Base-by-base conservation (phyloP, 768 basidiomycete genomes). In the Panellus pusillus region DNA sequence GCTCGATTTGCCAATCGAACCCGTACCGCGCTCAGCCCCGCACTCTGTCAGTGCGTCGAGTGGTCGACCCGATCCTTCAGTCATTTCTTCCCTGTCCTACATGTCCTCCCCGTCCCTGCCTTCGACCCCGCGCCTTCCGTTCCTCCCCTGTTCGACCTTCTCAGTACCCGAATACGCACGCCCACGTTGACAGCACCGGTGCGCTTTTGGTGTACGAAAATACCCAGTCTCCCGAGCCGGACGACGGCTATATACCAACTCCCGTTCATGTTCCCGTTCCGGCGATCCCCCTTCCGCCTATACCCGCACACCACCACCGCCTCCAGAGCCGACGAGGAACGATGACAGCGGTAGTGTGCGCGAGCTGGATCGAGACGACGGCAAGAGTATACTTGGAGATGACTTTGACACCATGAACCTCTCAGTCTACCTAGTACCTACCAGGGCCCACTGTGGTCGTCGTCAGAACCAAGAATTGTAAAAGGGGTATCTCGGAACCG, bases 1-100 rank as follows among this genome's bases (percentile, higher is more conserved):
- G 39, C 61, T 75, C 19, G 71, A 73, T 47, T 43, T 75, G 13
- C 70, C 74, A 14, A 46, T 68, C 20, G 59, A 68, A 31, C 61
- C 61, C 11, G 64, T 61, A 45, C 65, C 65, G 15, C 64, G 59
- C n/a, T 48, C 59, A 38, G 52, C 51, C 32, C 54, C 59, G 15
- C 60, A 35, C 13, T 51, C 44, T 2, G 52, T 51, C 24, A 47
- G 51, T n/a, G 29, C 32, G n/a, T 52, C 50, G n/a, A 43, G 37
- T 5, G 43, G 37, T 20, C 47, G n/a, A 4, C 24, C 42, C 9
- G 59, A 60, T 17, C 42, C 42, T n/a, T 63, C 64, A 14, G 58
- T 37, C 18, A 60, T 65, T 7, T 63, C 63, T 2, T 63, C 61
- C 9, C 50, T 65, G n/a, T 58, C 60, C 1, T 65, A 65, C 45